A percentile compares a stretch with the other conserved stretches of the same genome.
phyloP scores from a whole-genome alignment of 805 yeast genomes.

The Cyberlindnera xylosilytica region DNA sequence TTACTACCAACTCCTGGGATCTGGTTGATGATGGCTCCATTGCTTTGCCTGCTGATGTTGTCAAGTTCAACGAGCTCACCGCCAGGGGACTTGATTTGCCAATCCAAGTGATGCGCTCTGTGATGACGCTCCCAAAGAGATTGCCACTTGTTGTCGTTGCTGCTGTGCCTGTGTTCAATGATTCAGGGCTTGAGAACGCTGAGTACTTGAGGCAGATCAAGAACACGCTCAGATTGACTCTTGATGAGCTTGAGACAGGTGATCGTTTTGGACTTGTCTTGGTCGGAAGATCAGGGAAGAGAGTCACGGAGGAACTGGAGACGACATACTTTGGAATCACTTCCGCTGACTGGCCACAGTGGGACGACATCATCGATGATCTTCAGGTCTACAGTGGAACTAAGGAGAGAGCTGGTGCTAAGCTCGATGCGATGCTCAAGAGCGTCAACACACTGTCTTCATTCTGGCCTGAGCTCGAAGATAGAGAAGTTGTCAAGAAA shows the following conservation, averaged over 20 bases:
- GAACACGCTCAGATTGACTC: constrained; percentile 26
- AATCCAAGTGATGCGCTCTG: constrained; percentile 32
- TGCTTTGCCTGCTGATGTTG: constrained; percentile 38
- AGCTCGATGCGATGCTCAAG: constrained; percentile 5
- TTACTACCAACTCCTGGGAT: constrained; percentile 51
- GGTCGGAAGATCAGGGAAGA: constrained; percentile 43
- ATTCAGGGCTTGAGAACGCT: constrained; percentile 24
- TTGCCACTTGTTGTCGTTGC: constrained; percentile 41
- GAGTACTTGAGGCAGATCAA: constrained; percentile 30
- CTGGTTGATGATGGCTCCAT: constrained; percentile 32
- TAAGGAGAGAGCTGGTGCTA: constrained; percentile 1
- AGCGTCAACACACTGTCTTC: constrained; percentile 8
- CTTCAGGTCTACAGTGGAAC: constrained; percentile 28
- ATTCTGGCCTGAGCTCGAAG: constrained; percentile 12
- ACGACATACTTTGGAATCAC: constrained; percentile 46
- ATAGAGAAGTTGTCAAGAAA: constrained; percentile 12
- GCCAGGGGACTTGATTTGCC: constrained; percentile 42
- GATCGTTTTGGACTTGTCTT: constrained; percentile 49
- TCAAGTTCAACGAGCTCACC: constrained; percentile 34
- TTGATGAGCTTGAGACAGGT: constrained; percentile 29
- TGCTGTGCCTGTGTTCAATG: constrained; percentile 39
- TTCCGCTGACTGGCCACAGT: constrained; percentile 43
- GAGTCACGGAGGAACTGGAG: constrained; percentile 33
- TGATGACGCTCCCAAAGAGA: constrained; percentile 39
- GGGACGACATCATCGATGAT: constrained; percentile 42